Percentiles rank a stretch among this genome's conserved stretches.
These are phyloP conservation scores for Raphanus sativus DNA, from an alignment of 345 rosid species.

Conservation along the genomic window DNA sequence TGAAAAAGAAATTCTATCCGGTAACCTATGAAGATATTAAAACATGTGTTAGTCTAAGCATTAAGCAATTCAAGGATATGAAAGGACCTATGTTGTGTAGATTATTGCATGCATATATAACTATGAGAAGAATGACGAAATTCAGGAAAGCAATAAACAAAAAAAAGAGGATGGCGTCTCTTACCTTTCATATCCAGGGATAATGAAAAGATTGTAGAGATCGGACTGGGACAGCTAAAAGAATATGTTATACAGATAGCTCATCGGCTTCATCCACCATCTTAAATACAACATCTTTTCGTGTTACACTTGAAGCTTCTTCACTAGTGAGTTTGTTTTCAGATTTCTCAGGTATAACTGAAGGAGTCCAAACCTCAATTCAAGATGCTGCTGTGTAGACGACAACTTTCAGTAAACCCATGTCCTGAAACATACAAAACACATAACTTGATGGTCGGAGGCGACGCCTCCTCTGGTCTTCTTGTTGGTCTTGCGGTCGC, in stretches of 20 bases:
- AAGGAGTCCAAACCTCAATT: conserved; percentile 51
- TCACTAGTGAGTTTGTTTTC: conserved; percentile 40
- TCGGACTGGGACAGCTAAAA: conserved; percentile 71
- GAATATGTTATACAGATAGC: conserved; percentile 48
- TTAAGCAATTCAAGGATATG: not conserved
- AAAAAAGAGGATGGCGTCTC: not conserved
- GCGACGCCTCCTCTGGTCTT: no score
- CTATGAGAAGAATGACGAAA: not conserved
- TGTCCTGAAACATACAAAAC: conserved; percentile 51
- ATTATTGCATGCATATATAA: not conserved
- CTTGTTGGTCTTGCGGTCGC: no score
- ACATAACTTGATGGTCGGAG: not conserved
- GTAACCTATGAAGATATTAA: conserved; percentile 54
- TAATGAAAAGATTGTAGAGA: conserved; percentile 67
- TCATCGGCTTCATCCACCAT: conserved; percentile 46
- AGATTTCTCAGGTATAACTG: conserved; percentile 38
- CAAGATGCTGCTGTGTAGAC: conserved; percentile 66
- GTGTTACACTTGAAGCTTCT: conserved; percentile 39
- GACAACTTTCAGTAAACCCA: conserved; percentile 77
- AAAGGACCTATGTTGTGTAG: not conserved
- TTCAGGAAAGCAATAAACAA: not conserved
- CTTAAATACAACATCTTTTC: conserved; percentile 51
- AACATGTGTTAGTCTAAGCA: conserved; percentile 23
- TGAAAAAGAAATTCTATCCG: conserved; percentile 73
- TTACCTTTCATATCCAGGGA: conserved; percentile 90